phyloP scores from a whole-genome alignment of 1,284 basidiomycete genomes.

The Golubevia sp. region DNA sequence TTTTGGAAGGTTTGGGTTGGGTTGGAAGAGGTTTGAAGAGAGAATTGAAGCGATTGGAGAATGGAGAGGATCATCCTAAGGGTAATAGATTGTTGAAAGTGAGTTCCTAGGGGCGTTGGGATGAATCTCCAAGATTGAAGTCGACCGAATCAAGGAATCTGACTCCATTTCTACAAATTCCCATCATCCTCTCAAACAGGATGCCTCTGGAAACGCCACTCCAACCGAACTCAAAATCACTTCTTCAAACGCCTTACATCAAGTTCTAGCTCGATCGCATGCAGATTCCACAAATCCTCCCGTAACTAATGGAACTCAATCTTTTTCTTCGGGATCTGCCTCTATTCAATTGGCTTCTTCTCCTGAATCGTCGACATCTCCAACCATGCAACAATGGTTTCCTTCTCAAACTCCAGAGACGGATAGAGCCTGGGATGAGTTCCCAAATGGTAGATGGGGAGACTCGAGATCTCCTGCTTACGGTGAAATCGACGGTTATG shows the following conservation, averaged over 20 bases:
- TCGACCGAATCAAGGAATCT: background rate
- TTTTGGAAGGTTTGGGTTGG: conserved; percentile 81
- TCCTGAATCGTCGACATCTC: conserved; percentile 1
- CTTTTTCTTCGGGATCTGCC: background rate
- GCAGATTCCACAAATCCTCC: background rate
- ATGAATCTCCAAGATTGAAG: no score
- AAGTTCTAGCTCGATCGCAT: background rate
- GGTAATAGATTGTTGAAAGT: conserved; percentile 75
- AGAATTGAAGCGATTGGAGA: background rate
- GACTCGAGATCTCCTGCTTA: conserved; percentile 56
- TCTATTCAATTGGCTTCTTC: conserved; percentile 3
- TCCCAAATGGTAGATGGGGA: conserved; percentile 57
- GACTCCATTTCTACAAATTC: conserved; percentile 17
- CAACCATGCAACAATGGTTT: background rate
- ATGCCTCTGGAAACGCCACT: conserved; percentile 68
- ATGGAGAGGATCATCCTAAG: background rate
- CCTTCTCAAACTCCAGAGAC: background rate
- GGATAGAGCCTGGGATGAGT: conserved; percentile 48
- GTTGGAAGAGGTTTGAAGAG: conserved; percentile 25
- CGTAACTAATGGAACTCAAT: background rate
- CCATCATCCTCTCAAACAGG: conserved; percentile 70
- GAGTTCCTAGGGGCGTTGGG: conserved; percentile 51
- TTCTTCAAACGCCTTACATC: conserved; percentile 2
- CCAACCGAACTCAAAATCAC: conserved; percentile 55
- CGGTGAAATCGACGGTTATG: conserved; percentile 59